Conservation (phyloP, 208 protist species). For the Leishmania turanica region DNA sequence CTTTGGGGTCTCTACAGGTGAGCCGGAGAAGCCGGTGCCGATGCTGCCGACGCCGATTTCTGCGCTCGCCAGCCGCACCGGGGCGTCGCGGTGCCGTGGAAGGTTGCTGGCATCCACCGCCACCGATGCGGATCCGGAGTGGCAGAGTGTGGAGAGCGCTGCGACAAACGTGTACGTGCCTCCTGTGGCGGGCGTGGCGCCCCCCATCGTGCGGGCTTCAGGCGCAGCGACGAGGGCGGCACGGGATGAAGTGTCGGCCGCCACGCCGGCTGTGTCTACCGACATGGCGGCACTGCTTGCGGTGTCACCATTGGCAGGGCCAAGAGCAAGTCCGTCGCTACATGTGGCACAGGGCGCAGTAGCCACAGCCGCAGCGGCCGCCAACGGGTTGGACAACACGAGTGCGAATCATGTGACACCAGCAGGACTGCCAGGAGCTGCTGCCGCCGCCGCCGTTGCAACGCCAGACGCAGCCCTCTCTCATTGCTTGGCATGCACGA, state of each 20-base stretch:
- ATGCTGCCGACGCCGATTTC: constrained; percentile 9
- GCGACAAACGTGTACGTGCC: constrained; percentile 27
- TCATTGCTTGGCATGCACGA: neutral
- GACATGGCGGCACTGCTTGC: neutral
- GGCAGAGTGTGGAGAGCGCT: constrained; percentile 40
- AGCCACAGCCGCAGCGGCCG: neutral
- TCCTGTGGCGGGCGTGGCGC: constrained; percentile 4
- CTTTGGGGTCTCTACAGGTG: neutral
- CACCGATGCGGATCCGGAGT: constrained; percentile 42
- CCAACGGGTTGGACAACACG: neutral
- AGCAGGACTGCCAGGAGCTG: neutral
- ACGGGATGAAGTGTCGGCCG: neutral
- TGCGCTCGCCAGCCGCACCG: constrained; percentile 3
- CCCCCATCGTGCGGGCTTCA: neutral
- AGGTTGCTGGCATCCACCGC: neutral
- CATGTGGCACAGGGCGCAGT: neutral
- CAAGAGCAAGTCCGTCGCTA: neutral
- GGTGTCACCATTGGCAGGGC: neutral
- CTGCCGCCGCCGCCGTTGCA: neutral
- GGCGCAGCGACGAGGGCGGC: neutral
- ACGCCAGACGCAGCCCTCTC: neutral
- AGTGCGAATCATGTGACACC: neutral
- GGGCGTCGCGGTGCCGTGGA: neutral
- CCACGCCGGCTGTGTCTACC: neutral
- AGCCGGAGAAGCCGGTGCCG: neutral